Evolutionary conservation across 2,329 filamentous ascomycete species (phyloP).

Genomic region (Aspergillus sp.): DNA sequence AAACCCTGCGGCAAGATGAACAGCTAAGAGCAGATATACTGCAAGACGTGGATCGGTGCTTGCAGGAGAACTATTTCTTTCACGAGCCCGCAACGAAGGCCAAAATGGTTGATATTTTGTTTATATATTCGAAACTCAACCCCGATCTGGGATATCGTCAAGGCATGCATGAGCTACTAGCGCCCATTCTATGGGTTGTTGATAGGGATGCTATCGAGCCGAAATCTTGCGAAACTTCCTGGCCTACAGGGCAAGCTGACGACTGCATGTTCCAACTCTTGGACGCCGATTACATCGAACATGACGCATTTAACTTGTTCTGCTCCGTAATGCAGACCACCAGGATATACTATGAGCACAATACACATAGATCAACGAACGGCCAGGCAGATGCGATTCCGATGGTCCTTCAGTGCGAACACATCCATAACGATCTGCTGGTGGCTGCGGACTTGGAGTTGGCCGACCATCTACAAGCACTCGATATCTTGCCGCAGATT

Average conservation of each 20-base stretch:
- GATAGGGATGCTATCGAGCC: constrained; percentile 74
- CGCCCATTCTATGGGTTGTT: constrained; percentile 82
- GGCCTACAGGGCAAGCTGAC: constrained; percentile 41
- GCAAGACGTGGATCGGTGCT: constrained; percentile 86
- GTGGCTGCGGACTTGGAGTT: constrained; percentile 80
- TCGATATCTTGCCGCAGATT: constrained; percentile 93
- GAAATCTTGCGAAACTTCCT: constrained; percentile 32
- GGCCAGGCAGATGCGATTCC: constrained; percentile 56
- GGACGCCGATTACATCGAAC: constrained; percentile 74
- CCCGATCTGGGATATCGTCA: constrained; percentile 89
- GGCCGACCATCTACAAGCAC: constrained; percentile 72
- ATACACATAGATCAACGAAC: constrained; percentile 44
- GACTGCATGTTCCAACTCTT: constrained; percentile 64
- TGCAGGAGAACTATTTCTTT: constrained; percentile 90
- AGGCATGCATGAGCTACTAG: constrained; percentile 95
- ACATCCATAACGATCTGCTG: constrained; percentile 81
- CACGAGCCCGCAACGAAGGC: constrained; percentile 74
- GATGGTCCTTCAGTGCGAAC: constrained; percentile 81
- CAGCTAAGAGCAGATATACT: constrained; percentile 80
- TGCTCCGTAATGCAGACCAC: constrained; percentile 83
- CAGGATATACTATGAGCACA: constrained; percentile 81
- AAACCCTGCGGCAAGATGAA: constrained; percentile 81
- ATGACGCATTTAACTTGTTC: constrained; percentile 87
- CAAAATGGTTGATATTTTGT: constrained; percentile 84
- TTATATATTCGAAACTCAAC: constrained; percentile 92